Evolutionary conservation across 257 asterid species (phyloP).

Genomic region (Nicotiana attenuata): DNA sequence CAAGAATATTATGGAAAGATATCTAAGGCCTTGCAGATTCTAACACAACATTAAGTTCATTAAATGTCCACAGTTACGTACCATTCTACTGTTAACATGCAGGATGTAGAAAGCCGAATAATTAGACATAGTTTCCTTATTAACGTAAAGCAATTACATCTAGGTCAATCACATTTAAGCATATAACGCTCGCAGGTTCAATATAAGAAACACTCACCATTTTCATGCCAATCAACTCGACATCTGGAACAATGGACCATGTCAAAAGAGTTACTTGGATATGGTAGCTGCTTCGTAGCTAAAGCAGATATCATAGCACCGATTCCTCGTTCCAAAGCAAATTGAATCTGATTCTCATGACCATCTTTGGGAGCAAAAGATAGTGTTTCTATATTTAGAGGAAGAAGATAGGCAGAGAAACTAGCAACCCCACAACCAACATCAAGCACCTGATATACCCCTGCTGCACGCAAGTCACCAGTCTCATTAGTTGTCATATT

Average conservation of each 20-base stretch:
- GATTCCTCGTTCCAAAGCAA: conserved; percentile 92
- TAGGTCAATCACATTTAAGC: not conserved
- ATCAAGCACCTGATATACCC: conserved; percentile 82
- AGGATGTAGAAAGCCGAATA: not conserved
- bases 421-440: conserved; percentile 99
- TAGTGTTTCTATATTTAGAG: conserved; percentile 71
- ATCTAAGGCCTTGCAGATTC: not conserved
- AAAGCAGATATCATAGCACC: conserved; percentile 85
- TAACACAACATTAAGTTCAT: not conserved
- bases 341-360: conserved; percentile 95
- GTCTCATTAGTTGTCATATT: conserved; percentile 72
- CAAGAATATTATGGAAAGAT: not conserved
- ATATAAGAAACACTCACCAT: conserved; percentile 44
- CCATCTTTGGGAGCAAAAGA: conserved; percentile 97
- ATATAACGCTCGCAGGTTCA: not conserved
- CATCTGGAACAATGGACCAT: conserved; percentile 98
- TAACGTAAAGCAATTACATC: not conserved
- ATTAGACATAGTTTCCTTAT: not conserved
- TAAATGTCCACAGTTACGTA: not conserved
- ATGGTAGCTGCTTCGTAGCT: conserved; percentile 84
- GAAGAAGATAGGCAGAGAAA: conserved; percentile 93
- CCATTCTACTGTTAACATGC: not conserved
- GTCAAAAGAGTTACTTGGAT: conserved; percentile 84
- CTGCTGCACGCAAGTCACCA: conserved; percentile 74
- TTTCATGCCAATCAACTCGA: conserved; percentile 92